These are phyloP conservation scores for Backusella macrospora DNA, from an alignment of 192 early-diverging fungal species.

Conservation along the genomic window DNA sequence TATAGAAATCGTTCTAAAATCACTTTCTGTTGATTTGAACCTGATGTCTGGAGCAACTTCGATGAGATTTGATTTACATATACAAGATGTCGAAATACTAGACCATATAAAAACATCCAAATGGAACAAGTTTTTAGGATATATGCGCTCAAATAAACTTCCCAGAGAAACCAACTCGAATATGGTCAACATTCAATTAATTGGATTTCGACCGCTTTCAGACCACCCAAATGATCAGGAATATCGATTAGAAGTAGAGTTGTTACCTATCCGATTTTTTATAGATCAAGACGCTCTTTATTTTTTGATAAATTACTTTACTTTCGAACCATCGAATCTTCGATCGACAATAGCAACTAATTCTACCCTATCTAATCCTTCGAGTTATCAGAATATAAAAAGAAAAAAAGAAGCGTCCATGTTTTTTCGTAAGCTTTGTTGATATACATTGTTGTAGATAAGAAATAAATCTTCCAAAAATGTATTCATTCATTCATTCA, in stretches of 20 bases:
- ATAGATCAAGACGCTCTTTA: constrained; percentile 93
- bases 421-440: constrained; percentile 55
- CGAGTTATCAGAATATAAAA: not conserved
- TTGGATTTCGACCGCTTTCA: constrained; percentile 58
- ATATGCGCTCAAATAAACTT: constrained; percentile 56
- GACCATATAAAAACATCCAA: constrained; percentile 74
- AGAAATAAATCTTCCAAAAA: not conserved
- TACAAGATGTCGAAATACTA: constrained; percentile 73
- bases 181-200: constrained; percentile 67
- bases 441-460: not conserved
- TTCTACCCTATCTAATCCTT: not conserved
- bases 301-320: constrained; percentile 83
- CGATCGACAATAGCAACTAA: constrained; percentile 16
- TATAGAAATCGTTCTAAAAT: constrained; percentile 58
- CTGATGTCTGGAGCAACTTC: constrained; percentile 53
- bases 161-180: constrained; percentile 64
- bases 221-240: constrained; percentile 58
- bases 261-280: constrained; percentile 84
- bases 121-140: constrained; percentile 78
- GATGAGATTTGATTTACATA: constrained; percentile 47
- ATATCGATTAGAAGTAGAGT: constrained; percentile 55
- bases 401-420: not conserved
- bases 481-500: not conserved
- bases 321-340: constrained; percentile 40
- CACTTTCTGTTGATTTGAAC: constrained; percentile 59